Evolutionary conservation across 129 eudicot species (phyloP).

Genomic region (Calendula officinalis): DNA sequence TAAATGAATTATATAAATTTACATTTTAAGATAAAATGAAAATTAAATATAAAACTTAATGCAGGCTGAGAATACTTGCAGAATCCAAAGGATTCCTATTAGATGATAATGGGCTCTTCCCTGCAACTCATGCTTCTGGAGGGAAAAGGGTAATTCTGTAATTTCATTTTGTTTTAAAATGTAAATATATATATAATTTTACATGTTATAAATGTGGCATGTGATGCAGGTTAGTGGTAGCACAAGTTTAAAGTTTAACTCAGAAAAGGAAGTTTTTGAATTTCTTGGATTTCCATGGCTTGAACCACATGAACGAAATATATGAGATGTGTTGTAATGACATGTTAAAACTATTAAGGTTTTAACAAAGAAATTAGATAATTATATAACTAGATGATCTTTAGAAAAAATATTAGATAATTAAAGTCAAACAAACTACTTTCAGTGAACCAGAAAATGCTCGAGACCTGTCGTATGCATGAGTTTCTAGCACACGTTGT

Average conservation of each 20-base stretch:
- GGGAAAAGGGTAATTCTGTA: slow-evolving; percentile 62
- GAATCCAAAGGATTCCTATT: slow-evolving; percentile 86
- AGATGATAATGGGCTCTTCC: slow-evolving; percentile 91
- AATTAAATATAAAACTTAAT: neutral
- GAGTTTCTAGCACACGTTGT: no score
- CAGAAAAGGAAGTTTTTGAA: slow-evolving; percentile 87
- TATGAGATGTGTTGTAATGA: slow-evolving; percentile 35
- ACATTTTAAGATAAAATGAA: neutral
- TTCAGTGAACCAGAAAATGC: no score
- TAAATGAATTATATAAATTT: slow-evolving; percentile 8
- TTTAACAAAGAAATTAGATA: no score
- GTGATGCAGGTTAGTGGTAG: slow-evolving; percentile 61
- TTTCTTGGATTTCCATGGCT: slow-evolving; percentile 88
- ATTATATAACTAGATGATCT: no score
- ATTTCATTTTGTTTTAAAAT: neutral
- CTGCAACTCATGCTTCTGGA: slow-evolving; percentile 71
- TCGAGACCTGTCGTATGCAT: no score
- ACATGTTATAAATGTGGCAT: slow-evolving; percentile 3
- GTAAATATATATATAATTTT: no score
- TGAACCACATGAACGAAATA: slow-evolving; percentile 82
- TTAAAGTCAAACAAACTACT: no score
- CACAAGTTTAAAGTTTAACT: slow-evolving; percentile 71
- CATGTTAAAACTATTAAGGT: no score
- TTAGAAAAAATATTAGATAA: no score
- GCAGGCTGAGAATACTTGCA: slow-evolving; percentile 86